Percentiles rank a stretch among this genome's conserved stretches.
Evolutionary conservation across 768 basidiomycete species (phyloP).

Genomic region (Fistulinella prunicolor): DNA sequence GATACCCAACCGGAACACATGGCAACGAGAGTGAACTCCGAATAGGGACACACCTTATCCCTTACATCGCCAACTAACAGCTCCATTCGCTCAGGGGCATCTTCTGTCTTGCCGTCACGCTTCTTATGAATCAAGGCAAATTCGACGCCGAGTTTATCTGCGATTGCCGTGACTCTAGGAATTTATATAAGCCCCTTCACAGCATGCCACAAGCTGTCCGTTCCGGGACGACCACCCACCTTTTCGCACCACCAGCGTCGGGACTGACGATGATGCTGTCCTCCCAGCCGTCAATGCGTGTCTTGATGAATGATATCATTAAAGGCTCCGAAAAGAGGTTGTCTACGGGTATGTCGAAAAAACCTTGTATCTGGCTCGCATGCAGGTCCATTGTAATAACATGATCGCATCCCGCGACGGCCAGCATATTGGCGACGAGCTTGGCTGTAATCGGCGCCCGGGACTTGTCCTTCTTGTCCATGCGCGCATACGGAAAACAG

Average conservation of each 20-base stretch:
- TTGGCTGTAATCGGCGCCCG: constrained; percentile 98
- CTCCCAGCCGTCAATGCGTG: constrained; percentile 79
- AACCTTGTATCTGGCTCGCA: constrained; percentile 97
- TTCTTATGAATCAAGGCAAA: constrained; percentile 96
- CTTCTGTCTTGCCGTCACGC: constrained; percentile 62
- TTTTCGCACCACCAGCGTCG: constrained; percentile 97
- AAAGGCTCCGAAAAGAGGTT: constrained; percentile 95
- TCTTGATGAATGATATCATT: constrained; percentile 92
- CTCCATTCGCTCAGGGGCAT: constrained; percentile 82
- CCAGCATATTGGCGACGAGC: constrained; percentile 96
- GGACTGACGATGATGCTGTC: constrained; percentile 92
- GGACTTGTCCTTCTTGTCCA: constrained; percentile 98
- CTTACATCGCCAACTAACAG: constrained; percentile 92
- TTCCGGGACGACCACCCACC: constrained; percentile 50
- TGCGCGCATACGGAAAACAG: constrained; percentile 94
- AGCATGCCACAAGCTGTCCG: background rate
- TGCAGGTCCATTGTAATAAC: constrained; percentile 99
- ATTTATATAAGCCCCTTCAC: constrained; percentile 1
- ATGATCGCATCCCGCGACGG: constrained; percentile 95
- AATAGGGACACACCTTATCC: constrained; percentile 62
- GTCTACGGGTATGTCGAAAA: constrained; percentile 98
- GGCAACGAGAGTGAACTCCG: background rate
- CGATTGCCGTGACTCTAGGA: constrained; percentile 84
- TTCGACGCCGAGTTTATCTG: constrained; percentile 92
- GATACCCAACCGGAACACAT: constrained; percentile 7